phyloP scores from a whole-genome alignment of 2,329 filamentous ascomycete species.

The Aphanoascus verrucosus region DNA sequence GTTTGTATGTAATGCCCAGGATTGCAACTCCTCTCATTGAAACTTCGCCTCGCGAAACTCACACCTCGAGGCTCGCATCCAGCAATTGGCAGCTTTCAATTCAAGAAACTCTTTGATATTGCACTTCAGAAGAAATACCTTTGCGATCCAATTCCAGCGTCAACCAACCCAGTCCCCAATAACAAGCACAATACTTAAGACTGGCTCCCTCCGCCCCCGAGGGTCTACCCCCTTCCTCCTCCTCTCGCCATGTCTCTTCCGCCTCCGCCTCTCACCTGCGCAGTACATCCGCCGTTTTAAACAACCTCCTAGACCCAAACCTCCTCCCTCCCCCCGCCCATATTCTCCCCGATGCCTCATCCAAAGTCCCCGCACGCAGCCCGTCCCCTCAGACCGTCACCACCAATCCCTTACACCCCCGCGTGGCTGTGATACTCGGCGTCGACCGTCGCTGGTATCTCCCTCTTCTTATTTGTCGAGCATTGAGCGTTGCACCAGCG shows the following conservation, averaged over 20 bases:
- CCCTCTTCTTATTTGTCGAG: constrained; percentile 61
- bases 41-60: too few species aligned
- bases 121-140: too few species aligned
- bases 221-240: neutral
- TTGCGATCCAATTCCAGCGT: neutral
- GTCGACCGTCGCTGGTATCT: constrained; percentile 63
- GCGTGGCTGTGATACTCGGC: constrained; percentile 66
- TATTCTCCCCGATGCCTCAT: neutral
- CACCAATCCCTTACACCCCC: constrained; percentile 52
- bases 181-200: constrained; percentile 11
- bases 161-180: neutral
- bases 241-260: constrained; percentile 7
- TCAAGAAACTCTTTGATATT: too few species aligned
- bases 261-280: constrained; percentile 5
- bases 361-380: constrained; percentile 11
- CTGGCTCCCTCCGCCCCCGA: constrained; percentile 16
- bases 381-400: constrained; percentile 24
- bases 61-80: too few species aligned
- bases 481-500: constrained; percentile 59
- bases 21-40: too few species aligned
- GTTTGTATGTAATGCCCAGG: too few species aligned
- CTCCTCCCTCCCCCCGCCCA: constrained; percentile 3
- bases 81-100: too few species aligned
- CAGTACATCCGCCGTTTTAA: neutral
- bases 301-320: constrained; percentile 3